Percentiles rank a stretch among this genome's conserved stretches.
phyloP scores from a whole-genome alignment of 108 stramenopile species.

The Cyclotella choctawhatcheeana region DNA sequence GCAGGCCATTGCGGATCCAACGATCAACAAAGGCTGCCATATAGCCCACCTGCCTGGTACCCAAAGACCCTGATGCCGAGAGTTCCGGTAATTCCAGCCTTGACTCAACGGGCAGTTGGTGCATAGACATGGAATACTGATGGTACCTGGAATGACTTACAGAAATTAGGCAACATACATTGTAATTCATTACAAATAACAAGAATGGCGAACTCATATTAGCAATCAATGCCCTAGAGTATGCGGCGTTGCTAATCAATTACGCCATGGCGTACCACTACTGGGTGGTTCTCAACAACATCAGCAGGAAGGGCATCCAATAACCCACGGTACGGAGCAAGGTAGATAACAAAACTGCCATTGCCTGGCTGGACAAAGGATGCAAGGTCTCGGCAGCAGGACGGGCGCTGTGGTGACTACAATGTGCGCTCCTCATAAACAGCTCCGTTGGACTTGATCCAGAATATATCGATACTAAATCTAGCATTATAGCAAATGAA shows the following conservation, averaged over 20 bases:
- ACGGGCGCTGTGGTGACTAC: slow-evolving; percentile 11
- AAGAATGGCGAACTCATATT: not conserved
- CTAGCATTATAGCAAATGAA: slow-evolving; percentile 11
- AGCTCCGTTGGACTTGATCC: slow-evolving; percentile 8
- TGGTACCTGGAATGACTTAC: slow-evolving; percentile 18
- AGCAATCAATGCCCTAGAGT: slow-evolving; percentile 19
- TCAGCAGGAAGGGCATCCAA: not conserved
- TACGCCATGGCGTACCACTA: not conserved
- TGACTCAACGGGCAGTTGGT: slow-evolving; percentile 1
- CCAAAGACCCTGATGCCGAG: not conserved
- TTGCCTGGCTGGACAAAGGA: slow-evolving; percentile 14
- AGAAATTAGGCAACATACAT: not conserved
- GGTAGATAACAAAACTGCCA: slow-evolving; percentile 3
- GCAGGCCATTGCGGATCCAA: not conserved
- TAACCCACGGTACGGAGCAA: not conserved
- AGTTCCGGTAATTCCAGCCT: slow-evolving; percentile 3
- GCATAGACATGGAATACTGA: not conserved
- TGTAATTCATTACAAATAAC: not conserved
- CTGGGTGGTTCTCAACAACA: not conserved
- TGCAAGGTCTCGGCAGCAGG: slow-evolving; percentile 4
- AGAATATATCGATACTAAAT: not conserved
- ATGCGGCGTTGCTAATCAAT: slow-evolving; percentile 25
- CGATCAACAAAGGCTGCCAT: not conserved
- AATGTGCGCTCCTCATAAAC: slow-evolving; percentile 12
- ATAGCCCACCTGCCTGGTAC: slow-evolving; percentile 10